Evolutionary conservation across 257 asterid species (phyloP).

Genomic region (Asclepias syriaca): DNA sequence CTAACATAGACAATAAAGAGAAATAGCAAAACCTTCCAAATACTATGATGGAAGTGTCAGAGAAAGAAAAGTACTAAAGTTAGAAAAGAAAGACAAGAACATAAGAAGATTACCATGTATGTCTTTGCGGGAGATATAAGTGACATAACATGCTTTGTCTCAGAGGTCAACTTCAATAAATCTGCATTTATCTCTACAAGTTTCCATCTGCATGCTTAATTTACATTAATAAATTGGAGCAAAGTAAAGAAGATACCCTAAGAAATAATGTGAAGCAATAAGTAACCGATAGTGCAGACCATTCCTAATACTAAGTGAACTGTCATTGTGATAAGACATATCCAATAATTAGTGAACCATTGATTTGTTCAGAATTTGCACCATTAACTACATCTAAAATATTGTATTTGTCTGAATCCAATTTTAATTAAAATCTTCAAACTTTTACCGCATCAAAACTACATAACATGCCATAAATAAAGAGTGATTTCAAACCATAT

Average conservation of each 20-base stretch:
- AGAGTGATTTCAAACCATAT: not conserved
- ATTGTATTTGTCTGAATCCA: not conserved
- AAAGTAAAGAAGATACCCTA: not conserved
- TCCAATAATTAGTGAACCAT: not conserved
- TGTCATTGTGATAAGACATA: not conserved
- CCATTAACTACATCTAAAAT: not conserved
- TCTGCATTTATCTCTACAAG: conserved; percentile 91
- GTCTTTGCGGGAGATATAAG: conserved; percentile 89
- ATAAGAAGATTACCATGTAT: conserved; percentile 65
- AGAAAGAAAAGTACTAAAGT: not conserved
- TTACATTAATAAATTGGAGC: conserved; percentile 1
- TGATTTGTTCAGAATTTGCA: not conserved
- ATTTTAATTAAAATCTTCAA: not conserved
- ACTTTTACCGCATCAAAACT: not conserved
- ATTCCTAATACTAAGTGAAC: not conserved
- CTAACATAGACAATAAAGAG: not conserved
- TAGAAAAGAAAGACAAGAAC: conserved; percentile 8
- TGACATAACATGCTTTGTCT: conserved; percentile 74
- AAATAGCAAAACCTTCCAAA: not conserved
- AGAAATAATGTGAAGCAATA: not conserved
- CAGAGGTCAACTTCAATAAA: conserved; percentile 54
- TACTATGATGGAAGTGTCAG: not conserved
- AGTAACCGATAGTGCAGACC: not conserved
- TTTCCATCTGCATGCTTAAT: conserved; percentile 74
- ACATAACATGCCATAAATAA: not conserved